These are phyloP conservation scores for Lagenidium sp. DNA, from an alignment of 352 stramenopile genomes.

Conservation along the genomic window DNA sequence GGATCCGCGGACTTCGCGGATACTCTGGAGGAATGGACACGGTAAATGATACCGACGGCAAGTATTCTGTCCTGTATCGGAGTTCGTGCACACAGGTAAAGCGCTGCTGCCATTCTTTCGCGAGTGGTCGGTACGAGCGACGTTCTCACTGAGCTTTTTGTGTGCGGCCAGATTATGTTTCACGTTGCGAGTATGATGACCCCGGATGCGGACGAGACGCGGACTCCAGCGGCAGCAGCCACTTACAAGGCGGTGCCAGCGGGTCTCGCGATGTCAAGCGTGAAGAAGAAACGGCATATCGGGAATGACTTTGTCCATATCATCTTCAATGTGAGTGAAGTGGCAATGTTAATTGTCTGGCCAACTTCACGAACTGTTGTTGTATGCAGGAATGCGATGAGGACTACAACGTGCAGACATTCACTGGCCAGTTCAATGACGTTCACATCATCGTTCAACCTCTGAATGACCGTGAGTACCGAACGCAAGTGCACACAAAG, in stretches of 20 bases:
- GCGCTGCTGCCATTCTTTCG: neutral
- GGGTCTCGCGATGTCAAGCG: slow-evolving; percentile 5
- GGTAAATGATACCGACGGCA: slow-evolving; percentile 53
- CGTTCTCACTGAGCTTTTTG: neutral
- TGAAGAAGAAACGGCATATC: slow-evolving; percentile 86
- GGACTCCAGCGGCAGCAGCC: neutral
- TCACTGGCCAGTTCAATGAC: slow-evolving; percentile 82
- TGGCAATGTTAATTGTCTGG: too few relatives aligned
- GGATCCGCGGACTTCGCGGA: slow-evolving; percentile 47
- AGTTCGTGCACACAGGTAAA: slow-evolving; percentile 53
- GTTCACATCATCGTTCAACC: slow-evolving; percentile 84
- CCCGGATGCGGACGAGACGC: slow-evolving; percentile 4
- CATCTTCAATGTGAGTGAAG: slow-evolving; percentile 46
- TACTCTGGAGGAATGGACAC: slow-evolving; percentile 78
- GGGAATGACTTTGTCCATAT: slow-evolving; percentile 87
- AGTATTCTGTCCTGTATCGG: slow-evolving; percentile 66
- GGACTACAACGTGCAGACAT: slow-evolving; percentile 61
- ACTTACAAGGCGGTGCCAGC: too few relatives aligned
- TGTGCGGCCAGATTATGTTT: slow-evolving; percentile 70
- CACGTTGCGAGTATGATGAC: slow-evolving; percentile 84
- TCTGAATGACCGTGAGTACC: slow-evolving; percentile 64
- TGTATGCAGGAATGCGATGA: slow-evolving; percentile 64
- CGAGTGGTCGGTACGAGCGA: too few relatives aligned
- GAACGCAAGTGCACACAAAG: slow-evolving; percentile 66
- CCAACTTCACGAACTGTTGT: too few relatives aligned